Conservation (phyloP, 805 yeast genomes). For the Myxozyma nipponensis region DNA sequence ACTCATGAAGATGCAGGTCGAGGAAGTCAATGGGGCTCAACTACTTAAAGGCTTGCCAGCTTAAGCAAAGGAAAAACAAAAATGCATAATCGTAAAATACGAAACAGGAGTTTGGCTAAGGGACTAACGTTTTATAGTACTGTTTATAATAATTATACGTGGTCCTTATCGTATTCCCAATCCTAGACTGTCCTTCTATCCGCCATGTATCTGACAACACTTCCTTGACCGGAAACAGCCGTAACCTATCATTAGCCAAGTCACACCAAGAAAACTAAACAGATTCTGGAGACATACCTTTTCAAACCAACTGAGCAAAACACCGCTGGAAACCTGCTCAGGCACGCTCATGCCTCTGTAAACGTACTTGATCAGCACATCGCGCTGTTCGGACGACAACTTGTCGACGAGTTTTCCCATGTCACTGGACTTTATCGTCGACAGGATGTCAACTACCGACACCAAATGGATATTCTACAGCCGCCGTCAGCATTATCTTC, state of each 20-base stretch:
- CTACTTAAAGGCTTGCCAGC: constrained; percentile 6
- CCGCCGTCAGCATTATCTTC: constrained; percentile 13
- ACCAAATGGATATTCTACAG: constrained; percentile 43
- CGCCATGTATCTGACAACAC: constrained; percentile 77
- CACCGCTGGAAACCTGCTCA: constrained; percentile 62
- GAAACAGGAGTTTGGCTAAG: no score
- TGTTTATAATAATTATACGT: no score
- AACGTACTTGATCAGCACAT: constrained; percentile 73
- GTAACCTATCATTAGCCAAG: constrained; percentile 43
- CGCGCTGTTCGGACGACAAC: constrained; percentile 63
- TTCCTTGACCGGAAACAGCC: constrained; percentile 80
- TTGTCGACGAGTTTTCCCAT: constrained; percentile 56
- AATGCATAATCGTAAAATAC: no score
- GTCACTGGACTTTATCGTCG: constrained; percentile 63
- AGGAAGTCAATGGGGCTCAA: constrained; percentile 16
- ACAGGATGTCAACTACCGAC: constrained; percentile 67
- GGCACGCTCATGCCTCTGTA: constrained; percentile 79
- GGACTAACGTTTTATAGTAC: no score
- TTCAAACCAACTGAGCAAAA: constrained; percentile 86
- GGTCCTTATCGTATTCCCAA: no score
- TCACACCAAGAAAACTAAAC: background rate
- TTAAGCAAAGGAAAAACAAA: no score
- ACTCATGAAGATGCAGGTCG: constrained; percentile 7
- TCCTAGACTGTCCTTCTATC: constrained; percentile 74
- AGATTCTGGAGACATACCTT: constrained; percentile 39